phyloP scores from a whole-genome alignment of 2,329 filamentous ascomycete species.

The Verticillium zaregamsianum region DNA sequence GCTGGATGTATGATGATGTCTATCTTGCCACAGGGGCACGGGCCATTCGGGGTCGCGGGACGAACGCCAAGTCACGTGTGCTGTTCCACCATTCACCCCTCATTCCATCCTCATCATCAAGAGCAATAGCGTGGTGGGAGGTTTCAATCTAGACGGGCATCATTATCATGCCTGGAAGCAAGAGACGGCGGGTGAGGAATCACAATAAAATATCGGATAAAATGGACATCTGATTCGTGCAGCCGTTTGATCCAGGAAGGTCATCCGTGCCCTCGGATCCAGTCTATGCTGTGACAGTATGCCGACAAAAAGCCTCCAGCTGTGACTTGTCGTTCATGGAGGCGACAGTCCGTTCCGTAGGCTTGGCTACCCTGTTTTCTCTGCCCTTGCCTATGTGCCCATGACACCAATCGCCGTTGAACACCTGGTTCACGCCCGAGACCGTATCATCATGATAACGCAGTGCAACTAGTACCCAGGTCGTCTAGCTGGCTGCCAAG shows the following conservation, averaged over 20 bases:
- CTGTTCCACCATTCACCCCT: not conserved
- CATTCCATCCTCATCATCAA: not conserved
- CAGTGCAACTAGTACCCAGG: not conserved
- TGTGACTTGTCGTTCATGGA: not conserved
- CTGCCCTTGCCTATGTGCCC: not conserved
- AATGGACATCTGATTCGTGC: not conserved
- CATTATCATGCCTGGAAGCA: no score
- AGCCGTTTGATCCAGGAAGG: not conserved
- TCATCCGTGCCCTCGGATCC: not conserved
- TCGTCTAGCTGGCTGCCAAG: not conserved
- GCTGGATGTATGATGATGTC: not conserved
- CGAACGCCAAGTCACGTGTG: conserved; percentile 33
- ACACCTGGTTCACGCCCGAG: not conserved
- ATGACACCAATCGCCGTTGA: not conserved
- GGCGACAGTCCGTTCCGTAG: not conserved
- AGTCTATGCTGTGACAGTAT: not conserved
- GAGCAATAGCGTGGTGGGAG: no score
- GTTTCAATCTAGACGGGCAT: no score
- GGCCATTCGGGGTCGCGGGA: conserved; percentile 20
- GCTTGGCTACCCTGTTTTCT: not conserved
- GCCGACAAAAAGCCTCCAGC: not conserved
- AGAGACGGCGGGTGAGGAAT: no score
- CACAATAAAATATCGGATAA: not conserved
- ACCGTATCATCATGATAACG: not conserved
- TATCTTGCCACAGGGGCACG: not conserved